These are phyloP conservation scores for Eragrostis nindensis DNA, from an alignment of 176 grass and related monocot genomes.

Conservation along the genomic window DNA sequence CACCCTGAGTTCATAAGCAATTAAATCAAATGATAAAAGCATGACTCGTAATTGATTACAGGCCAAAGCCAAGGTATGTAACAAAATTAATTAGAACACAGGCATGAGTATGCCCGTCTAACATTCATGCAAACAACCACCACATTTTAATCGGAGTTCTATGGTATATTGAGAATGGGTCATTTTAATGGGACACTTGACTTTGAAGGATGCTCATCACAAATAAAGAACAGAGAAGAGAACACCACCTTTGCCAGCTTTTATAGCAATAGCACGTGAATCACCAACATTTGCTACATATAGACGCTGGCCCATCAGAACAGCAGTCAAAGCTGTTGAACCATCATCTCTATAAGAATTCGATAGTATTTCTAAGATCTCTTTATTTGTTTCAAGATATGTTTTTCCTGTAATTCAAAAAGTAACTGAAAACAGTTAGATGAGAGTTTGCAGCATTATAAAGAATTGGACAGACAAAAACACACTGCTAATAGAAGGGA, in stretches of 20 bases:
- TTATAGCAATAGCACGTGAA: slow-evolving; percentile 79
- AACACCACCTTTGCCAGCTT: slow-evolving; percentile 70
- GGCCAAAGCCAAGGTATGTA: too few species aligned
- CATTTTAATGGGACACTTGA: neutral
- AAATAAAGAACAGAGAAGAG: neutral
- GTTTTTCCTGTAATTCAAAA: slow-evolving; percentile 55
- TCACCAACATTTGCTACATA: slow-evolving; percentile 97
- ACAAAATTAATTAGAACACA: neutral
- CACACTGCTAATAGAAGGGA: slow-evolving; percentile 11
- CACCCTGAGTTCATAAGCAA: too few species aligned
- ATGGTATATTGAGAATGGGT: neutral
- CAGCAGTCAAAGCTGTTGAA: slow-evolving; percentile 77
- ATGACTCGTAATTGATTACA: too few species aligned
- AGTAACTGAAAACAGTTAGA: slow-evolving; percentile 30
- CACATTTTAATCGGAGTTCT: neutral
- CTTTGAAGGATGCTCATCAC: neutral
- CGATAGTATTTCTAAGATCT: slow-evolving; percentile 68
- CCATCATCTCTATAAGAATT: slow-evolving; percentile 82
- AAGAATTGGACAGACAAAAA: slow-evolving; percentile 30
- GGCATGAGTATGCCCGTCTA: neutral
- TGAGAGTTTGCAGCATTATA: slow-evolving; percentile 17
- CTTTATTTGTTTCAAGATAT: slow-evolving; percentile 72
- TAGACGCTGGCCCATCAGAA: slow-evolving; percentile 64
- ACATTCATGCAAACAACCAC: neutral
- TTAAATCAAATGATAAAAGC: too few species aligned